Conservation (phyloP, 768 basidiomycete genomes). For the Boletellus emodensis region DNA sequence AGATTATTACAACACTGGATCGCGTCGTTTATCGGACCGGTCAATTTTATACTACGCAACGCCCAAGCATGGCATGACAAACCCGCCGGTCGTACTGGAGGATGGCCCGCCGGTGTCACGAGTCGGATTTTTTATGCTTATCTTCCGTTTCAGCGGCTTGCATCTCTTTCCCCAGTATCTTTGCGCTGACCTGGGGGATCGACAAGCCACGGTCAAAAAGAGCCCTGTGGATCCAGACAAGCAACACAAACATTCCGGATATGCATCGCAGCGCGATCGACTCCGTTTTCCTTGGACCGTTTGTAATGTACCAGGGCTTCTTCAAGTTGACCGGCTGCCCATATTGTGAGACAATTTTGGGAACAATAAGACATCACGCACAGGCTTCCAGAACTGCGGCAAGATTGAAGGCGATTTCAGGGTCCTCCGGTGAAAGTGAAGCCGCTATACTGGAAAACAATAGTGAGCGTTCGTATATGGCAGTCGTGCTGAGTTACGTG, state of each 20-base stretch:
- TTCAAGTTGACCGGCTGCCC: constrained; percentile 70
- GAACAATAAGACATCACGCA: constrained; percentile 43
- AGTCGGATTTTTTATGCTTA: constrained; percentile 25
- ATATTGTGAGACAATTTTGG: constrained; percentile 28
- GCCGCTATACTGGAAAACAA: constrained; percentile 63
- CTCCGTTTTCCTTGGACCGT: constrained; percentile 69
- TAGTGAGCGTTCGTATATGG: constrained; percentile 31
- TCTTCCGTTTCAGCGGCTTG: constrained; percentile 34
- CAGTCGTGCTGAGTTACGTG: constrained; percentile 36
- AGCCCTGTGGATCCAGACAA: constrained; percentile 9
- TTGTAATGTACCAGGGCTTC: constrained; percentile 81
- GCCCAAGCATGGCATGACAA: constrained; percentile 15
- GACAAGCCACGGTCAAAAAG: constrained; percentile 10
- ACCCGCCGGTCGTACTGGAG: constrained; percentile 6
- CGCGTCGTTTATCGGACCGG: constrained; percentile 6
- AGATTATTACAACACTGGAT: constrained; percentile 10
- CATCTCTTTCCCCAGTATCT: constrained; percentile 64
- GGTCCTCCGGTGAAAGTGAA: constrained; percentile 82
- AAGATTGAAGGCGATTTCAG: constrained; percentile 89
- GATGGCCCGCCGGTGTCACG: constrained; percentile 18
- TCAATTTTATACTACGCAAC: constrained; percentile 7
- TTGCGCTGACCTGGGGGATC: constrained; percentile 66
- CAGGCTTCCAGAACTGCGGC: constrained; percentile 89
- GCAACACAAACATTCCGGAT: constrained; percentile 66
- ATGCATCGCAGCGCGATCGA: constrained; percentile 79